Conservation (phyloP, 1,284 basidiomycete genomes). For the Fomitopsis palustris region DNA sequence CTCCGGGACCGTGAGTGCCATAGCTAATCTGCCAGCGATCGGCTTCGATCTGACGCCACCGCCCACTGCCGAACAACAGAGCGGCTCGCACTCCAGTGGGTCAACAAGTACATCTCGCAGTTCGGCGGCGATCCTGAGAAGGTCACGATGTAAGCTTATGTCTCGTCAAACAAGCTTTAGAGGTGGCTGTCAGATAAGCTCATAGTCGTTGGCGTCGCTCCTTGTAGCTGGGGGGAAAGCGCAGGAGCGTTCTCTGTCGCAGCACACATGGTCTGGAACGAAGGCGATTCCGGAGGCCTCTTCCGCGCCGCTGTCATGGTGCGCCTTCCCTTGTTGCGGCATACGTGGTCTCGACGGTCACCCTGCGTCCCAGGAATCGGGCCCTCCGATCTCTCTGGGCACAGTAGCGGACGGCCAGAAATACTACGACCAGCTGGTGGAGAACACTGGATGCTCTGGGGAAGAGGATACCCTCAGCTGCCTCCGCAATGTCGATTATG, state of each 20-base stretch:
- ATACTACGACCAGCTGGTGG: constrained; percentile 45
- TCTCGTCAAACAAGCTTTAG: not conserved
- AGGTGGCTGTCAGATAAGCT: not conserved
- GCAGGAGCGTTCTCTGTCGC: constrained; percentile 34
- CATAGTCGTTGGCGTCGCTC: not conserved
- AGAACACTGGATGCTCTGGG: constrained; percentile 38
- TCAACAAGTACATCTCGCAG: constrained; percentile 56
- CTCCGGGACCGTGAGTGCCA: constrained; percentile 45
- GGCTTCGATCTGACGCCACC: not conserved
- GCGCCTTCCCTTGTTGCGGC: not conserved
- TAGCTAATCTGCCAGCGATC: not conserved
- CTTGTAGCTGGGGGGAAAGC: constrained; percentile 35
- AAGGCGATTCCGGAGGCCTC: constrained; percentile 21
- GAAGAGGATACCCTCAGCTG: constrained; percentile 46
- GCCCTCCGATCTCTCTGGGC: constrained; percentile 24
- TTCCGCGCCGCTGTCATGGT: constrained; percentile 28
- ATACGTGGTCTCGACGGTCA: not conserved
- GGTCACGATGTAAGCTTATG: constrained; percentile 47
- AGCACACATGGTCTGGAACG: constrained; percentile 23
- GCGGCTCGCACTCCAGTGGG: constrained; percentile 23
- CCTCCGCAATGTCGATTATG: constrained; percentile 41
- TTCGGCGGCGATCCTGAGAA: constrained; percentile 63
- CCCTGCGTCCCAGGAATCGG: constrained; percentile 19
- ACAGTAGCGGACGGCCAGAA: constrained; percentile 14
- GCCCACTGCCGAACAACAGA: constrained; percentile 5